Conservation (phyloP, 2,329 filamentous ascomycete species). For the Parasarocladium wereldwijsianum region DNA sequence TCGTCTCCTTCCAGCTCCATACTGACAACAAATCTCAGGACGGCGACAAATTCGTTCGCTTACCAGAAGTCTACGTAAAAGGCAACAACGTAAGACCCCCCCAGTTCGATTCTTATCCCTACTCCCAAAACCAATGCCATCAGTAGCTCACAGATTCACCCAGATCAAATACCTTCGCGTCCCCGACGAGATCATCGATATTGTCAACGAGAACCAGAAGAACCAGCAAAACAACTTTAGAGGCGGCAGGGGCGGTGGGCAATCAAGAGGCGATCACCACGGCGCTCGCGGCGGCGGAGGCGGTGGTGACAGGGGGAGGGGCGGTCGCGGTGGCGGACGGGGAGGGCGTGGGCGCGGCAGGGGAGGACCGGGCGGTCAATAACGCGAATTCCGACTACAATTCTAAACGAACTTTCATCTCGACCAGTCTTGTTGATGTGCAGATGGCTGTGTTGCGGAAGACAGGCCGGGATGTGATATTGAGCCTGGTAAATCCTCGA, state of each 20-base stretch:
- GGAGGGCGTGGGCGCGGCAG: conserved; percentile 20
- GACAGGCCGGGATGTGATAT: too few relatives aligned
- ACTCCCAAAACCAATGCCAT: background rate
- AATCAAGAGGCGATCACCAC: conserved; percentile 42
- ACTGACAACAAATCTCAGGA: conserved; percentile 35
- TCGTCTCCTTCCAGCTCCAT: background rate
- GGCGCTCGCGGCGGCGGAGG: conserved; percentile 41
- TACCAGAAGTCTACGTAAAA: conserved; percentile 91
- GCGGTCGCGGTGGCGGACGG: conserved; percentile 22
- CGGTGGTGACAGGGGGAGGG: conserved; percentile 25
- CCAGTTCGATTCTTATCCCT: too few relatives aligned
- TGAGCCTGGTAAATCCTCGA: too few relatives aligned
- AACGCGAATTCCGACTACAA: too few relatives aligned
- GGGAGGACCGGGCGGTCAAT: conserved; percentile 15
- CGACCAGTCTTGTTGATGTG: too few relatives aligned
- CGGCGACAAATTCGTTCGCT: conserved; percentile 80
- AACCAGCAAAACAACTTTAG: conserved; percentile 44
- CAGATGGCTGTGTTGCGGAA: too few relatives aligned
- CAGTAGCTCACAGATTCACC: background rate
- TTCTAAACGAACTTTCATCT: too few relatives aligned
- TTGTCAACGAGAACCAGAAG: conserved; percentile 85
- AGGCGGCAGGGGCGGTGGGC: conserved; percentile 49
- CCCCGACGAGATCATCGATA: conserved; percentile 89
- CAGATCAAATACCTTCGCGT: conserved; percentile 98
- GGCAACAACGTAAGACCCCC: conserved; percentile 71